Evolutionary conservation across 2,329 filamentous ascomycete genomes (phyloP), one percentile per base, ranked within the genome.

Genomic region (Botrytis aclada): DNA sequence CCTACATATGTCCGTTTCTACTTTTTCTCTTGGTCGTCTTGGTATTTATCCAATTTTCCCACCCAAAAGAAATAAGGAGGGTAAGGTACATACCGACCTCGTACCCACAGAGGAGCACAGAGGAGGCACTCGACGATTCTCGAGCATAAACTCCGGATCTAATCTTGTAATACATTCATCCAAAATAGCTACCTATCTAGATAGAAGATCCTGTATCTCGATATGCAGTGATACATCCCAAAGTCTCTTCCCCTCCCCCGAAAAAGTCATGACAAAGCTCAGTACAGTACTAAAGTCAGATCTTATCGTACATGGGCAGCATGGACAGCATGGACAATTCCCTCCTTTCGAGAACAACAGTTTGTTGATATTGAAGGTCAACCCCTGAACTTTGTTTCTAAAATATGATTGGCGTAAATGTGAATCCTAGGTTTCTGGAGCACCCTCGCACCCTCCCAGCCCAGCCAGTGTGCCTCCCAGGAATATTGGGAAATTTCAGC

Each of bases 321-420:
- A 43, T 29, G 39, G 29, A 20, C 43, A 18, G 29, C 29, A 45
- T 32, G 8, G 58, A 61, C 32, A 61, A 61, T 14, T 61, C 20
- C 20, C 43, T n/a, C 37, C 63, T 29, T 66, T 37, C 22, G 5
- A 51, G 43, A 66, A 6, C 4, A n/a, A 37, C 12, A 6, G 43
- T 37, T 66, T 51, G 63, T 66, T 66, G 63, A 66, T 51, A n/a
- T 66, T 34, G 63, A 66, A 39, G 64, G 45, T 51, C 39, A 39
- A 66, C 32, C 64, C 45, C 32, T 66, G 64, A 54, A 65, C 41
- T 66, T 51, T 20, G 45, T 54, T 51, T 16, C 34, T 39, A 9
- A 39, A 9, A 66, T n/a, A 20, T 66, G 45, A 54, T 66, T 66
- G 45, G 45, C 37, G 32, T 37, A 51, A 29, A 51, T n/a, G 43